Base-by-base conservation (phyloP, 108 stramenopile genomes). In the Skeletonema menzelii region DNA sequence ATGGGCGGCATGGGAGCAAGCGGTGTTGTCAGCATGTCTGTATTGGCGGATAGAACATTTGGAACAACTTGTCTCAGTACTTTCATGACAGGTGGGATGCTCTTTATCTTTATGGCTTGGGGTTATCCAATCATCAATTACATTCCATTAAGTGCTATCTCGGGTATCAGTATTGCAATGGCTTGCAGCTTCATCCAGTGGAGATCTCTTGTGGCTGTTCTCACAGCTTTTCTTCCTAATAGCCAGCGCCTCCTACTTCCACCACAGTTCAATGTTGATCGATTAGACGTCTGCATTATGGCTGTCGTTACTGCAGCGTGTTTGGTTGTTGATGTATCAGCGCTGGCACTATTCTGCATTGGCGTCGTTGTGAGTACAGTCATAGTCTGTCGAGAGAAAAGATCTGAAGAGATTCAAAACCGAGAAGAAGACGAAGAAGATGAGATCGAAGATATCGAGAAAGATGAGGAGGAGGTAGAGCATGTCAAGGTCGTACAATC, bases 1-100 rank as follows among this genome's bases (percentile, higher is more conserved):
- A 53, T 82, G 65, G 81, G 81, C 44, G 81, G 81, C 15, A 82
- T 82, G 76, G 81, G 81, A 15, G 72, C 76, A 32, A 62, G 56
- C 47, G 81, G 81, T 12, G 66, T 82, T 12, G 68, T 82, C 15
- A 77, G 34, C 34, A 56, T 72, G 71, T 68, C 56, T 17, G 74
- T 82, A 13, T 58, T 82, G 31, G 72, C 76, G 5, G 76, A 82
- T 44, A 77, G 76, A 57, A 68, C 81, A 11, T 77, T 75, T 31
- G 82, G 77, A 26, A 82, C 77, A 4, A 78, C 77, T 15, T 73
- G 77, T 37, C 72, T 82, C 8, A 69, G 67, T 32, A 82, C 72
- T 27, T 82, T 82, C 55, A 24, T 69, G 61, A 69, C 72, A 34
- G 81, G 81, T 17, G 30, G 53, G 17, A 20, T 66, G 28, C 27